Conservation (phyloP, 495 filamentous ascomycete species). For the Penicillium psychrofluorescens region DNA sequence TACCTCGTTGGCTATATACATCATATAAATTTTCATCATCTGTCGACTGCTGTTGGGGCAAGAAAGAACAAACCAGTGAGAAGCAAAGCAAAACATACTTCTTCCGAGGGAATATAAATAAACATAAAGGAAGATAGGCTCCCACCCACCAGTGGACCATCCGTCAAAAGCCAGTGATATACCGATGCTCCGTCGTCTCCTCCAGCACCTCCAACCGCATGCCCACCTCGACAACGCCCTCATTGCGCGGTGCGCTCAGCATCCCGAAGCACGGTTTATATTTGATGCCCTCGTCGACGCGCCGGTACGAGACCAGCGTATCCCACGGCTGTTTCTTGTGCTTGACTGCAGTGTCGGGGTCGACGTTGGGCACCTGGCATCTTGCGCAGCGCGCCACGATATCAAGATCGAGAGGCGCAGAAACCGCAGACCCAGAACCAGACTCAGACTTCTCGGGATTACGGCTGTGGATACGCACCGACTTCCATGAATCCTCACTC, state of each 20-base stretch:
- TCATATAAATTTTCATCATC: too few relatives aligned
- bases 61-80: too few relatives aligned
- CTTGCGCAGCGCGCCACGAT: slow-evolving; percentile 68
- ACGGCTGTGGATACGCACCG: slow-evolving; percentile 45
- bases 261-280: slow-evolving; percentile 75
- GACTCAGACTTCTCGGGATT: background rate
- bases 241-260: slow-evolving; percentile 59
- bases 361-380: slow-evolving; percentile 81
- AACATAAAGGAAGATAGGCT: too few relatives aligned
- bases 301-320: slow-evolving; percentile 62
- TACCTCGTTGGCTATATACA: too few relatives aligned
- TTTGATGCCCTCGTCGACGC: slow-evolving; percentile 67
- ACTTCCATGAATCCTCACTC: slow-evolving; percentile 76
- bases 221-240: slow-evolving; percentile 46
- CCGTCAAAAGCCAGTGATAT: slow-evolving; percentile 34
- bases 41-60: too few relatives aligned
- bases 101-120: too few relatives aligned
- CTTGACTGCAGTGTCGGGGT: slow-evolving; percentile 61
- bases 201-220: slow-evolving; percentile 48
- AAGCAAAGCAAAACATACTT: too few relatives aligned
- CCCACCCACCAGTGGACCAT: too few relatives aligned
- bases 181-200: slow-evolving; percentile 51
- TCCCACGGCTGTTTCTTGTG: slow-evolving; percentile 70
- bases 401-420: slow-evolving; percentile 31
- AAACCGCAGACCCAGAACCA: background rate